Conservation (phyloP, 2,329 filamentous ascomycete species). For the Beauveria australis region DNA sequence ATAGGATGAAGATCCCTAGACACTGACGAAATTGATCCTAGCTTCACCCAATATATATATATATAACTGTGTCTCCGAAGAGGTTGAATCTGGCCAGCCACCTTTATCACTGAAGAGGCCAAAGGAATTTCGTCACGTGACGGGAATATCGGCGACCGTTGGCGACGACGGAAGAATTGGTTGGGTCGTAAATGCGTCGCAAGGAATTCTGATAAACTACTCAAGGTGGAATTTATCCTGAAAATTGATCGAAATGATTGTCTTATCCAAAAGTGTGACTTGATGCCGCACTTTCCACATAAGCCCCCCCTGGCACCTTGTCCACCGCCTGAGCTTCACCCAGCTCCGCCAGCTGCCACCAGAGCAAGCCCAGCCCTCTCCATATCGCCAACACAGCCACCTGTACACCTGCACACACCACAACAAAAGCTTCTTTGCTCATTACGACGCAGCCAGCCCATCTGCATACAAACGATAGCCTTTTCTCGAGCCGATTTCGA, state of each 20-base stretch:
- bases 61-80: not conserved
- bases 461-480: not conserved
- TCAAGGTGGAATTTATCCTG: not conserved
- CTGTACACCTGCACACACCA: not conserved
- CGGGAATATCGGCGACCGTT: too few relatives aligned
- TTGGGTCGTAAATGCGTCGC: not conserved
- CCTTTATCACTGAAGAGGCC: too few relatives aligned
- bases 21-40: not conserved
- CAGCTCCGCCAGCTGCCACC: slow-evolving; percentile 4
- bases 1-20: not conserved
- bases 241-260: not conserved
- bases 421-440: not conserved
- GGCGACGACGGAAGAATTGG: not conserved
- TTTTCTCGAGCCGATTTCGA: not conserved
- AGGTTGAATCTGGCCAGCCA: not conserved
- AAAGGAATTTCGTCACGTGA: not conserved
- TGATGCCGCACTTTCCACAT: not conserved
- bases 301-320: not conserved
- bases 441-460: not conserved
- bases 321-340: slow-evolving; percentile 1
- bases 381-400: slow-evolving; percentile 9
- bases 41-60: not conserved
- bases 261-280: not conserved
- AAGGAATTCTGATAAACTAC: rapidly evolving
- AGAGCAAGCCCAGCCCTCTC: not conserved